These are phyloP conservation scores for Cystofilobasidium ferigula DNA, from an alignment of 768 basidiomycete genomes.

Conservation along the genomic window DNA sequence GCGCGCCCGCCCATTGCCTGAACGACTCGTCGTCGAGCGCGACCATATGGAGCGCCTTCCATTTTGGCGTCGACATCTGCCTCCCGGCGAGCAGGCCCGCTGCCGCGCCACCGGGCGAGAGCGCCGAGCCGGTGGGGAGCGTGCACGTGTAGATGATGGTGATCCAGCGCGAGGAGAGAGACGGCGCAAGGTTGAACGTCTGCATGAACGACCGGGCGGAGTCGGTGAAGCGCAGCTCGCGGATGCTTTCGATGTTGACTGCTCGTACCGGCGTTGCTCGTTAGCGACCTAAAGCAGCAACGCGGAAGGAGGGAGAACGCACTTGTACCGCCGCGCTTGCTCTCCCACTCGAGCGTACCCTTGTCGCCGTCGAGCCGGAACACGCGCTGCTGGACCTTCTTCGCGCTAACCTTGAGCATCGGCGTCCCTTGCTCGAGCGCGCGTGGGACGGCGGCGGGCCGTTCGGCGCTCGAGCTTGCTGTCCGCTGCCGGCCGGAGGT, in stretches of 20 bases:
- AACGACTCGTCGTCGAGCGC: conserved; percentile 56
- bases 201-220: conserved; percentile 62
- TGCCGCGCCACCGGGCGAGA: background rate
- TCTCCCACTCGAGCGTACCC: conserved; percentile 68
- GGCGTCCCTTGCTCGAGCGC: conserved; percentile 38
- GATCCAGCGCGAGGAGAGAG: conserved; percentile 64
- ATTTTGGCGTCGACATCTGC: conserved; percentile 16
- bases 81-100: background rate
- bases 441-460: background rate
- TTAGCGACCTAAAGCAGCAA: background rate
- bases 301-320: conserved; percentile 37
- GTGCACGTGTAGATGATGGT: conserved; percentile 71
- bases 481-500: background rate
- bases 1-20: conserved; percentile 53
- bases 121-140: background rate
- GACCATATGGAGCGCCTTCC: conserved; percentile 76
- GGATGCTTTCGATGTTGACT: conserved; percentile 80
- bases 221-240: conserved; percentile 65
- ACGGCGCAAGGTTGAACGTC: conserved; percentile 54
- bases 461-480: background rate
- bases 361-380: conserved; percentile 69
- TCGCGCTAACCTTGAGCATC: conserved; percentile 73
- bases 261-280: background rate
- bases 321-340: conserved; percentile 59
- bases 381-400: conserved; percentile 58